phyloP scores from a whole-genome alignment of 2,329 filamentous ascomycete genomes.

The Ophiocordyceps sinensis region DNA sequence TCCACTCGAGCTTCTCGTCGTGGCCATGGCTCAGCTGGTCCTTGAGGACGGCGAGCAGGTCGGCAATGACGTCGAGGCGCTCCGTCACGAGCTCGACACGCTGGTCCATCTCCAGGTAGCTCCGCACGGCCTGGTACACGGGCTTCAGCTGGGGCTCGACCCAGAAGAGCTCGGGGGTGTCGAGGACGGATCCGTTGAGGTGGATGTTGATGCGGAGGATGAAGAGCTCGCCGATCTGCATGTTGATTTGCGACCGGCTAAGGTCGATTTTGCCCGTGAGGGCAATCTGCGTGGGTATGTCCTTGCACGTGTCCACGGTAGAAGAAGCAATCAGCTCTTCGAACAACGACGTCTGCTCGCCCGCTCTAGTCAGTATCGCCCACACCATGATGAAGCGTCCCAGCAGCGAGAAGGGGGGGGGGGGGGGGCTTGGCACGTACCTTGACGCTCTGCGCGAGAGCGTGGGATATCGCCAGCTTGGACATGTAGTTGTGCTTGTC shows the following conservation, averaged over 20 bases:
- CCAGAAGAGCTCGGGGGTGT: constrained; percentile 97
- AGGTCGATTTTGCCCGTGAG: constrained; percentile 84
- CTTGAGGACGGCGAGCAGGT: constrained; percentile 83
- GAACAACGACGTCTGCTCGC: constrained; percentile 70
- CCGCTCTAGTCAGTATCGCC: constrained; percentile 6
- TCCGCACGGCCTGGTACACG: constrained; percentile 87
- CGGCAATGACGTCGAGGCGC: constrained; percentile 73
- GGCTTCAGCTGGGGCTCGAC: constrained; percentile 93
- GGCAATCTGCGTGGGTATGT: constrained; percentile 85
- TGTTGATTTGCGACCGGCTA: constrained; percentile 84
- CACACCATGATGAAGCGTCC: not conserved
- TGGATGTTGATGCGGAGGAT: constrained; percentile 97
- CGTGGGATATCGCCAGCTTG: constrained; percentile 91
- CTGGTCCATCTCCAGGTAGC: constrained; percentile 97
- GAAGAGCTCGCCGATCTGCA: constrained; percentile 98
- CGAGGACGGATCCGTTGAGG: constrained; percentile 87
- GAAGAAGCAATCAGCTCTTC: constrained; percentile 87
- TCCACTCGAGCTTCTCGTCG: constrained; percentile 80
- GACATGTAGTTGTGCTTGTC: constrained; percentile 98
- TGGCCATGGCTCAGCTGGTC: constrained; percentile 91
- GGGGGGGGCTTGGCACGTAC: too few species aligned
- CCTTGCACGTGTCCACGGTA: constrained; percentile 89
- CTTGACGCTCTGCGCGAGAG: constrained; percentile 90
- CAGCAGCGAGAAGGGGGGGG: not conserved
- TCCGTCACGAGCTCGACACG: constrained; percentile 80